These are phyloP conservation scores for Castanea sativa DNA, from an alignment of 306 rosid species.

Conservation along the genomic window DNA sequence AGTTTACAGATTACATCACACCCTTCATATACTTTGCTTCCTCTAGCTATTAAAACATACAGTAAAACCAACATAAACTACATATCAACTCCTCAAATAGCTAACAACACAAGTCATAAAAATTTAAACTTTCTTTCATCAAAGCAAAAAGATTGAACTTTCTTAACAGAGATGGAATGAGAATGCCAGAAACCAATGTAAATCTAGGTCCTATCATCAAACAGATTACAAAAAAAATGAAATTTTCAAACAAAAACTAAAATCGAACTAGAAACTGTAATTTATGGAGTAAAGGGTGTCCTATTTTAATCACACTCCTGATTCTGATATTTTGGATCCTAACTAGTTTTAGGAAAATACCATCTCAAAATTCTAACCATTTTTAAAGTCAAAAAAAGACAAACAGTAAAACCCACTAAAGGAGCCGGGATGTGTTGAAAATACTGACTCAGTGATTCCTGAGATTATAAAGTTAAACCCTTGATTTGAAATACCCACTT, in stretches of 20 bases:
- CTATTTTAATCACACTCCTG: background rate
- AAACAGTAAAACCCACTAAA: conserved; percentile 16
- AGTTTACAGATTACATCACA: conserved; percentile 20
- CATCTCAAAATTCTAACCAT: conserved; percentile 24
- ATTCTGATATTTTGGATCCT: conserved; percentile 5
- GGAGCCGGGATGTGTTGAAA: conserved; percentile 19
- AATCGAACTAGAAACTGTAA: background rate
- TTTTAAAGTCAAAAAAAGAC: background rate
- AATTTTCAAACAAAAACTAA: background rate
- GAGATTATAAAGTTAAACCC: conserved; percentile 7
- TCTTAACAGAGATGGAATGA: background rate
- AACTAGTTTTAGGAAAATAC: conserved; percentile 2
- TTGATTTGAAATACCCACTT: conserved; percentile 10
- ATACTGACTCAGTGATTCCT: background rate
- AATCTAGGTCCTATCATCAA: conserved; percentile 13
- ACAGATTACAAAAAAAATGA: background rate
- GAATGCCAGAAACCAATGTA: conserved; percentile 4
- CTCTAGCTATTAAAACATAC: background rate
- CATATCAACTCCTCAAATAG: background rate
- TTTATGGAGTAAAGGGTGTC: background rate
- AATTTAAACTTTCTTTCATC: background rate
- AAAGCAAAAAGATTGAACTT: background rate
- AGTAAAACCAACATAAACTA: conserved; percentile 21
- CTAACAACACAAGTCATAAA: background rate
- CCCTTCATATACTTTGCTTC: conserved; percentile 8